phyloP scores from a whole-genome alignment of 1,284 basidiomycete species.

The Ceratobasidium papillatum region DNA sequence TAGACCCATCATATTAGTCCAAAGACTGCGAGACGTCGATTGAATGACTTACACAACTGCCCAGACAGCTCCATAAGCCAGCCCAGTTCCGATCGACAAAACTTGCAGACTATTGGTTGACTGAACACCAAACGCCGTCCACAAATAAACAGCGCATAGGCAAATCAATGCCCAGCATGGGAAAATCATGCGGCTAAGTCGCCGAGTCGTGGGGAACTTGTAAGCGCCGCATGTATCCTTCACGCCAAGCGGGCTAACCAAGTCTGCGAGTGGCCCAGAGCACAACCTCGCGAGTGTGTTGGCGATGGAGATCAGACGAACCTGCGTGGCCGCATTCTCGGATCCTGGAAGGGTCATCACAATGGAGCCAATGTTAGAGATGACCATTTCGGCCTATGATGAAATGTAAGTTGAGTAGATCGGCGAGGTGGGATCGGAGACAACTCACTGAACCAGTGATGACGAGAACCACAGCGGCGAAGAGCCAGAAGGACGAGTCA shows the following conservation, averaged over 20 bases:
- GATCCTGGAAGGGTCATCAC: slow-evolving; percentile 66
- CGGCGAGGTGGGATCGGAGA: not conserved
- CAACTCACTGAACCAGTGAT: slow-evolving; percentile 59
- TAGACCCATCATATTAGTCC: slow-evolving; percentile 47
- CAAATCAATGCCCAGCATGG: slow-evolving; percentile 60
- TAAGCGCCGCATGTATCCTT: slow-evolving; percentile 52
- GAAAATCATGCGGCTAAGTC: slow-evolving; percentile 68
- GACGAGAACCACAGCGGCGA: slow-evolving; percentile 58
- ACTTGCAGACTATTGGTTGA: slow-evolving; percentile 64
- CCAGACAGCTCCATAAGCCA: slow-evolving; percentile 72
- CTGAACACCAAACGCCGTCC: slow-evolving; percentile 61
- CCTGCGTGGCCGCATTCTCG: slow-evolving; percentile 59
- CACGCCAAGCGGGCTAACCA: slow-evolving; percentile 61
- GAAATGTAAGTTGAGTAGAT: not conserved
- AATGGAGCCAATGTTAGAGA: slow-evolving; percentile 79
- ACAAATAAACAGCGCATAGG: slow-evolving; percentile 62
- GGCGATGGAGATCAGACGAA: slow-evolving; percentile 71
- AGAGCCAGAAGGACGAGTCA: slow-evolving; percentile 68
- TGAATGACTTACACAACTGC: slow-evolving; percentile 66
- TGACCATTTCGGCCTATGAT: slow-evolving; percentile 77
- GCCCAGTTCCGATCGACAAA: slow-evolving; percentile 69
- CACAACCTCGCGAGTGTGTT: slow-evolving; percentile 76
- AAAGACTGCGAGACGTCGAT: slow-evolving; percentile 14
- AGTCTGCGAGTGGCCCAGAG: slow-evolving; percentile 74
- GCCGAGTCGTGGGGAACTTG: slow-evolving; percentile 59